phyloP scores from a whole-genome alignment of 441 rosid genomes.

The Pelargonium cotyledonis region DNA sequence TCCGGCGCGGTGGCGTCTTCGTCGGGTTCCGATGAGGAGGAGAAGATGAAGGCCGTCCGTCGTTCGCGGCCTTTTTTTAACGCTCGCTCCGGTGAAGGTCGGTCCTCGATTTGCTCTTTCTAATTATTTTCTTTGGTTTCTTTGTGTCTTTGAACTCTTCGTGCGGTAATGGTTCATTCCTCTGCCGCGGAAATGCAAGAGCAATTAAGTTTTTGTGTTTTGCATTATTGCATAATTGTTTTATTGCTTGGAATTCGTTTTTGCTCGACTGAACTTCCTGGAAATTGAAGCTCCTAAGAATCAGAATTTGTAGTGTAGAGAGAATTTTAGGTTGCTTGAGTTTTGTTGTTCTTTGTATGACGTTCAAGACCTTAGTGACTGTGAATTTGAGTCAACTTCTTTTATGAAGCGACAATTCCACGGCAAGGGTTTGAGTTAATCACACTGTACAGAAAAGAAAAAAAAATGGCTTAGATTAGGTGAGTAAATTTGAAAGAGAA shows the following conservation, averaged over 20 bases:
- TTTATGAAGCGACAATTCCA: no score
- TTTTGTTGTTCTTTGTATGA: no score
- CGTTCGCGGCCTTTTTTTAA: constrained; percentile 61
- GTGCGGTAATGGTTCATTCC: not conserved
- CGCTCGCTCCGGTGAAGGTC: constrained; percentile 70
- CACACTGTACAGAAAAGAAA: no score
- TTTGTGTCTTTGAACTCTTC: not conserved
- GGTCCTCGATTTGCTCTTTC: not conserved
- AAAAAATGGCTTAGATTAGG: not conserved
- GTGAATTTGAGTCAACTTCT: not conserved
- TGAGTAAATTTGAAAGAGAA: not conserved
- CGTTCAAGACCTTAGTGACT: not conserved
- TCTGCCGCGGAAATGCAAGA: constrained; percentile 5
- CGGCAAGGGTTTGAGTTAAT: no score
- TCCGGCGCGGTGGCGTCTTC: constrained; percentile 19
- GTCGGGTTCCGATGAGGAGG: constrained; percentile 21
- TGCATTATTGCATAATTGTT: no score
- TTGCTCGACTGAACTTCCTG: not conserved
- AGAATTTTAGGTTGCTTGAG: not conserved
- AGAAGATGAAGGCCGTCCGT: constrained; percentile 23
- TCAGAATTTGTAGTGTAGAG: not conserved
- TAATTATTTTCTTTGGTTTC: no score
- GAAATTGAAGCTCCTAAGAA: not conserved
- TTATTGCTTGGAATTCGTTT: not conserved
- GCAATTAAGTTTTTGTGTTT: not conserved